A percentile compares a stretch with the other conserved stretches of the same genome.
These are phyloP conservation scores for Pycnococcus provasolii DNA, from an alignment of 139 green algal genomes.

Conservation along the genomic window DNA sequence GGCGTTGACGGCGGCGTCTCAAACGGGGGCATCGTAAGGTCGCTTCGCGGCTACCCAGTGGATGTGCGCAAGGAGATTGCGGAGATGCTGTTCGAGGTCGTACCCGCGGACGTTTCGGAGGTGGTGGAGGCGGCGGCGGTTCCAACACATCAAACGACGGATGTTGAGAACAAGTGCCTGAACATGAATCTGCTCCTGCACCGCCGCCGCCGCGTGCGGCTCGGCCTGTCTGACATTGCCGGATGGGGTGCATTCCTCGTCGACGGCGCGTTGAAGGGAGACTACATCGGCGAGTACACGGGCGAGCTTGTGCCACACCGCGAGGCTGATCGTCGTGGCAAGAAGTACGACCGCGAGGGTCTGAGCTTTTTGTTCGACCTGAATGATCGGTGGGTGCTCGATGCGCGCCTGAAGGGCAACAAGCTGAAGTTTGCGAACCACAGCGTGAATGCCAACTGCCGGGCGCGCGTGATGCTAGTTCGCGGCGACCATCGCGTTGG, in stretches of 20 bases:
- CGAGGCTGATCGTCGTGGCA: slow-evolving; percentile 78
- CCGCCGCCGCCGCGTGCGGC: slow-evolving; percentile 46
- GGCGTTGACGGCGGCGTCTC: too few species aligned
- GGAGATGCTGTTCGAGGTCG: too few species aligned
- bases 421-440: slow-evolving; percentile 68
- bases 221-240: slow-evolving; percentile 38
- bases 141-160: background rate
- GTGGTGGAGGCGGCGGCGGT: background rate
- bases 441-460: slow-evolving; percentile 49
- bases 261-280: slow-evolving; percentile 42
- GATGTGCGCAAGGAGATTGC: too few species aligned
- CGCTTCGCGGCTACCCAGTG: too few species aligned
- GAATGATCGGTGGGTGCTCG: slow-evolving; percentile 71
- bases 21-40: too few species aligned
- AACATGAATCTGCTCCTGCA: slow-evolving; percentile 69
- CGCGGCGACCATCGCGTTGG: slow-evolving; percentile 71
- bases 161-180: slow-evolving; percentile 38
- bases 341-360: slow-evolving; percentile 71
- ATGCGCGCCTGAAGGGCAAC: slow-evolving; percentile 66
- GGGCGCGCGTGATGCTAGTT: slow-evolving; percentile 43
- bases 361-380: slow-evolving; percentile 87
- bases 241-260: slow-evolving; percentile 70
- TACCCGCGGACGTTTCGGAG: too few species aligned
- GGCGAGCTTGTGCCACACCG: slow-evolving; percentile 68
- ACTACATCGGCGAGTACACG: slow-evolving; percentile 76